Evolutionary conservation across 345 rosid species (phyloP).

Genomic region (Cardamine chenopodiifolia): DNA sequence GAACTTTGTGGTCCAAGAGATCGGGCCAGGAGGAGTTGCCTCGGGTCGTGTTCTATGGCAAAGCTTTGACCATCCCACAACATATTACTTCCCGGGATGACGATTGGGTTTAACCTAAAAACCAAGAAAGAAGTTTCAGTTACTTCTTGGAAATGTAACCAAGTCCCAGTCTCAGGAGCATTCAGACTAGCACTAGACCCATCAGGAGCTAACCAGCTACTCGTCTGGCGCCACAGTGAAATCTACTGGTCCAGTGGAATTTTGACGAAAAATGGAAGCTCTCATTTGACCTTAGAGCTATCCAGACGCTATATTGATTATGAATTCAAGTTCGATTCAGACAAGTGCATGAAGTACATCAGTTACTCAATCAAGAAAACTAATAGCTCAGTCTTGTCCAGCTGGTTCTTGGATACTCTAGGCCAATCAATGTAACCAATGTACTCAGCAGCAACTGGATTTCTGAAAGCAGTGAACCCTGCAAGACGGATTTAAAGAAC

Average conservation of each 20-base stretch:
- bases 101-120: constrained; percentile 53
- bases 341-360: constrained; percentile 51
- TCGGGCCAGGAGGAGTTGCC: constrained; percentile 25
- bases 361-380: constrained; percentile 42
- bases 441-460: constrained; percentile 39
- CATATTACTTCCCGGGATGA: constrained; percentile 64
- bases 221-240: constrained; percentile 51
- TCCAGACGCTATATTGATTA: constrained; percentile 34
- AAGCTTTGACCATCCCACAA: constrained; percentile 64
- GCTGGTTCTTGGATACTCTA: constrained; percentile 52
- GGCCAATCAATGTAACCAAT: constrained; percentile 52
- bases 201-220: constrained; percentile 45
- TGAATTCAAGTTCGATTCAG: constrained; percentile 48
- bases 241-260: constrained; percentile 62
- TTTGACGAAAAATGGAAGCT: constrained; percentile 49
- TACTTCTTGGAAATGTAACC: constrained; percentile 54
- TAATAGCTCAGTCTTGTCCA: constrained; percentile 41
- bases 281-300: constrained; percentile 44
- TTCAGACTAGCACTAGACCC: constrained; percentile 62
- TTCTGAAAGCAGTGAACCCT: constrained; percentile 41
- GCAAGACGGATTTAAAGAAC: constrained; percentile 45
- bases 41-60: constrained; percentile 57
- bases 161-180: constrained; percentile 59
- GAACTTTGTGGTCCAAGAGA: constrained; percentile 49
- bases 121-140: constrained; percentile 50